phyloP scores from a whole-genome alignment of 1,284 basidiomycete species.

The Ceratobasidium sp. region DNA sequence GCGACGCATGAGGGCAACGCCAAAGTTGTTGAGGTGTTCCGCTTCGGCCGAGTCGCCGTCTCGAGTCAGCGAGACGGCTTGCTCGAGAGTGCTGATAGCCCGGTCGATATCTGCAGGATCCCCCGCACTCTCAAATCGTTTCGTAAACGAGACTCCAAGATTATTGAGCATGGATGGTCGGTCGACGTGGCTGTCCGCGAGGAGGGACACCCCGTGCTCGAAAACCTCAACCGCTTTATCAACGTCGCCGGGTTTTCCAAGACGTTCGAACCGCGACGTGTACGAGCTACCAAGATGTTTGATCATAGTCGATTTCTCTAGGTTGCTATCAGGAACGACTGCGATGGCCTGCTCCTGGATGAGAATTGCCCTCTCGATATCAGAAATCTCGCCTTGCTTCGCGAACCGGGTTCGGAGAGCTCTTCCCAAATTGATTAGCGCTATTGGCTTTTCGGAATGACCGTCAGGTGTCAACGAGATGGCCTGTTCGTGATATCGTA shows the following conservation, averaged over 20 bases:
- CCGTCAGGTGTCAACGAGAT: constrained; percentile 3
- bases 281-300: not conserved
- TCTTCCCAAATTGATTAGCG: constrained; percentile 10
- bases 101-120: not conserved
- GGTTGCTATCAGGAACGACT: constrained; percentile 4
- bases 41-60: not conserved
- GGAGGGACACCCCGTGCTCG: not conserved
- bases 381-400: not conserved
- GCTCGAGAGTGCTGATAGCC: not conserved
- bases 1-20: not conserved
- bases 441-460: constrained; percentile 1
- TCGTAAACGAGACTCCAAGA: not conserved
- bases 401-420: constrained; percentile 6
- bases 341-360: not conserved
- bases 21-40: not conserved
- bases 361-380: not conserved
- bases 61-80: not conserved
- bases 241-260: not conserved
- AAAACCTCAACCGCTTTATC: not conserved
- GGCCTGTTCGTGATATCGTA: not conserved
- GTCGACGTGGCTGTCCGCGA: constrained; percentile 1
- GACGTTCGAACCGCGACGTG: not conserved
- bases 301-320: not conserved
- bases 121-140: constrained; percentile 16
- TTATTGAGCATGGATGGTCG: not conserved